Evolutionary conservation across 805 yeast genomes (phyloP).

Genomic region (Yarrowia sp.): DNA sequence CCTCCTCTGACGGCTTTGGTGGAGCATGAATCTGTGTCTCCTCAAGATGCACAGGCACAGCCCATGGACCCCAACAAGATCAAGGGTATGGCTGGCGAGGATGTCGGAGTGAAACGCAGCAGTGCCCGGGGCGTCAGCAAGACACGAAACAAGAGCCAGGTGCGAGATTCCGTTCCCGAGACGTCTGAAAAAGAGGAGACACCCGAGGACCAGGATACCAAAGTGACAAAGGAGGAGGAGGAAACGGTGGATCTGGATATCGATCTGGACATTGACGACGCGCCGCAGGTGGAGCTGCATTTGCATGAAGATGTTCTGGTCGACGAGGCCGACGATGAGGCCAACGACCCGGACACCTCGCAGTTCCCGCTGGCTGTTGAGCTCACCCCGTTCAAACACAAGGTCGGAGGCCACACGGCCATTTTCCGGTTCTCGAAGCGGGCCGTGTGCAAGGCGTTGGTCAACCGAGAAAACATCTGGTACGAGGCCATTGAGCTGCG

Average conservation of each 20-base stretch:
- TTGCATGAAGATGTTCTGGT: conserved; percentile 26
- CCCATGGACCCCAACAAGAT: conserved; percentile 20
- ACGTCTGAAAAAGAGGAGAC: background rate
- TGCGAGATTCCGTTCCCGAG: background rate
- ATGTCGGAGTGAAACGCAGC: conserved; percentile 11
- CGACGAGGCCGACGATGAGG: conserved; percentile 31
- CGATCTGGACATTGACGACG: background rate
- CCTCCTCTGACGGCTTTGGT: background rate
- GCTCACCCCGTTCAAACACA: conserved; percentile 83
- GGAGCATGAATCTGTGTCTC: background rate
- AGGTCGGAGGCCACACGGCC: conserved; percentile 98
- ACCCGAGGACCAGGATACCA: background rate
- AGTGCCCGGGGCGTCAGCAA: conserved; percentile 1
- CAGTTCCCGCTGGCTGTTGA: conserved; percentile 67
- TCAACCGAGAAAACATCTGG: conserved; percentile 86
- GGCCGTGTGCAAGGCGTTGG: conserved; percentile 92
- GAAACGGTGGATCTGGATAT: conserved; percentile 10
- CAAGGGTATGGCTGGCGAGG: conserved; percentile 20
- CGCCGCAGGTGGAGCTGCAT: conserved; percentile 5
- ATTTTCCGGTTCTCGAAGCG: conserved; percentile 85
- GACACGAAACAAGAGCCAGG: conserved; percentile 16
- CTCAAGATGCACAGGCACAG: background rate
- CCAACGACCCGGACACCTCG: conserved; percentile 14
- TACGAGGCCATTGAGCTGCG: conserved; percentile 81
- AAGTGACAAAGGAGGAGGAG: background rate